A percentile compares a stretch with the other conserved stretches of the same genome.
Conservation (phyloP, 768 basidiomycete species). For the Mrakia gelida region DNA sequence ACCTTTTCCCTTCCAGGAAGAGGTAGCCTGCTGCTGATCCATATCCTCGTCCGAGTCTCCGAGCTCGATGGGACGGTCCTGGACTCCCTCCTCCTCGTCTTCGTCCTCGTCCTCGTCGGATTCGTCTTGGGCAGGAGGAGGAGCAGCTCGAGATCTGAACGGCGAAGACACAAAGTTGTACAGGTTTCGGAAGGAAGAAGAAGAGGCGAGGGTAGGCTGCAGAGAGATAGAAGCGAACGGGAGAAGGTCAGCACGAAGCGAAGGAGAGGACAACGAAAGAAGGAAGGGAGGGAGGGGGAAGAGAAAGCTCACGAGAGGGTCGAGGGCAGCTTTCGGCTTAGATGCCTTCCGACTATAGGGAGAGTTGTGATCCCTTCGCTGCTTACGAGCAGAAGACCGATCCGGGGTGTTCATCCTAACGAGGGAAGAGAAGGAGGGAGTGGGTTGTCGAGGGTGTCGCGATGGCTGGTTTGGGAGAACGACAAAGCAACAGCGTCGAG, state of each 20-base stretch:
- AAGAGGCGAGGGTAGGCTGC: constrained; percentile 21
- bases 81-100: not conserved
- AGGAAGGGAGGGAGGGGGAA: too few species aligned
- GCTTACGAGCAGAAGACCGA: constrained; percentile 7
- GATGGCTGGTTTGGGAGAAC: too few species aligned
- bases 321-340: not conserved
- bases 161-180: constrained; percentile 32
- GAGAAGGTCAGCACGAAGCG: not conserved
- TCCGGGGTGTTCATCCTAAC: constrained; percentile 13
- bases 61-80: not conserved
- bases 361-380: constrained; percentile 16
- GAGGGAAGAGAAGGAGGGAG: not conserved
- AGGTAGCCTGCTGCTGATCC: not conserved
- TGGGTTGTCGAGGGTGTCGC: not conserved
- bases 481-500: too few species aligned
- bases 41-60: not conserved
- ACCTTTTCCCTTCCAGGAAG: not conserved
- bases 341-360: constrained; percentile 14
- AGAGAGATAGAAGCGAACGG: not conserved
- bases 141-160: constrained; percentile 18
- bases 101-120: constrained; percentile 11
- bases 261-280: not conserved
- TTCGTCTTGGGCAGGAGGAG: not conserved
- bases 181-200: constrained; percentile 29
- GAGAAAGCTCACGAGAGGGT: not conserved